Conservation (phyloP, 371 early-diverging fungal species). For the Parasitella parasitica region DNA sequence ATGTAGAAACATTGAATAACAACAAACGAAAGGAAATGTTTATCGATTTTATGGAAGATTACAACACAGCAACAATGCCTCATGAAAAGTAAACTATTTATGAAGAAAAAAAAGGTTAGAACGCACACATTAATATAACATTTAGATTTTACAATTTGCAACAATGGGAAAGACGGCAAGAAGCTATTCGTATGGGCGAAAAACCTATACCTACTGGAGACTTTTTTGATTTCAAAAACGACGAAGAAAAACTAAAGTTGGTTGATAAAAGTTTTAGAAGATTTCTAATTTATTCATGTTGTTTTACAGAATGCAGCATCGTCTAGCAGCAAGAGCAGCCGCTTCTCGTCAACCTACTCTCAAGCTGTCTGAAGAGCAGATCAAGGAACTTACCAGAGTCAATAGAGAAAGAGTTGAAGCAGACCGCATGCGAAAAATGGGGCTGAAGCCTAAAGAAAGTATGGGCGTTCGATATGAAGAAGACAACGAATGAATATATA, state of each 20-base stretch:
- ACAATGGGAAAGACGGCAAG: conserved; percentile 61
- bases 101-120: too few relatives aligned
- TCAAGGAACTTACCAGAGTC: conserved; percentile 64
- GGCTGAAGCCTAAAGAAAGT: conserved; percentile 49
- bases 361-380: conserved; percentile 53
- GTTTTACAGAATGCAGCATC: conserved; percentile 25
- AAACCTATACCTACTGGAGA: conserved; percentile 14
- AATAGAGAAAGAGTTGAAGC: conserved; percentile 67
- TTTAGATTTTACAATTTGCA: conserved; percentile 57
- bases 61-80: conserved; percentile 75
- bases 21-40: conserved; percentile 63
- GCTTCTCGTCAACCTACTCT: conserved; percentile 34
- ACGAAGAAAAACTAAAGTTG: conserved; percentile 52
- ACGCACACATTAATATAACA: conserved; percentile 15
- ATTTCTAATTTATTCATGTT: not conserved
- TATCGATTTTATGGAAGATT: conserved; percentile 75
- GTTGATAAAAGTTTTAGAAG: not conserved
- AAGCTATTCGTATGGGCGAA: conserved; percentile 59
- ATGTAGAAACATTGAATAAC: conserved; percentile 57
- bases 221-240: conserved; percentile 35
- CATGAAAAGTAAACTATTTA: conserved; percentile 67
- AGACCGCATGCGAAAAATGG: conserved; percentile 68
- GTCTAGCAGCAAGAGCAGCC: conserved; percentile 21
- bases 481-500: conserved; percentile 21
- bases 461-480: conserved; percentile 55